Evolutionary conservation across 495 filamentous ascomycete species (phyloP).

Genomic region (Daldinia caldariorum): DNA sequence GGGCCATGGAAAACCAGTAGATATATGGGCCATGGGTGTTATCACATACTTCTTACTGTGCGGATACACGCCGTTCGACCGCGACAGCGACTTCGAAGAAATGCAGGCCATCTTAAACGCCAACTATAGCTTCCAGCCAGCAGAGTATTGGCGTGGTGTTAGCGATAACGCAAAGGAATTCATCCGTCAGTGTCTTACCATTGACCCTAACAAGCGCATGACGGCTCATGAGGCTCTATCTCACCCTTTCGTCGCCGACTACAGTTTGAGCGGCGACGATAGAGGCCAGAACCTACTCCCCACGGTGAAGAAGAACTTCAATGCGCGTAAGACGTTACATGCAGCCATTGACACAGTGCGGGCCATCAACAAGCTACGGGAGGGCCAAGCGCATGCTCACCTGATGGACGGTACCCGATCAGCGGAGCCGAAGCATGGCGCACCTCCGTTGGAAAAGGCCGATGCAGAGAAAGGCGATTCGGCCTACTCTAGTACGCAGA

Average conservation of each 20-base stretch:
- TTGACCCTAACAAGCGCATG: slow-evolving; percentile 85
- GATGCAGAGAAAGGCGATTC: slow-evolving; percentile 53
- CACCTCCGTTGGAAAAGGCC: slow-evolving; percentile 40
- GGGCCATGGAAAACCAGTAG: slow-evolving; percentile 89
- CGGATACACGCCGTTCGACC: slow-evolving; percentile 98
- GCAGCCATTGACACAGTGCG: slow-evolving; percentile 97
- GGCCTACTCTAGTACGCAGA: slow-evolving; percentile 52
- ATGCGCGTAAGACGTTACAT: slow-evolving; percentile 90
- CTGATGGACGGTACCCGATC: slow-evolving; percentile 75
- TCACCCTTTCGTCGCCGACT: slow-evolving; percentile 83
- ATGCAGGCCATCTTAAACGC: slow-evolving; percentile 98
- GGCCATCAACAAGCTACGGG: slow-evolving; percentile 96
- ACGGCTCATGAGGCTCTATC: slow-evolving; percentile 94
- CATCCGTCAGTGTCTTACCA: slow-evolving; percentile 83
- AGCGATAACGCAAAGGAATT: slow-evolving; percentile 87
- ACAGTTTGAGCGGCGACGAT: slow-evolving; percentile 51
- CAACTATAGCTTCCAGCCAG: slow-evolving; percentile 94
- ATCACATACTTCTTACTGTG: slow-evolving; percentile 98
- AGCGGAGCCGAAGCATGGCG: slow-evolving; percentile 49
- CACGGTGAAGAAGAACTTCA: slow-evolving; percentile 98
- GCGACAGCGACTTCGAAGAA: slow-evolving; percentile 96
- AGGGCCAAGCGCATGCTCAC: slow-evolving; percentile 67
- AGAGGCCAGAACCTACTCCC: slow-evolving; percentile 79
- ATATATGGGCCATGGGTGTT: slow-evolving; percentile 96
- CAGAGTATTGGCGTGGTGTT: slow-evolving; percentile 96